A percentile compares a stretch with the other conserved stretches of the same genome.
Conservation (phyloP, 2,329 filamentous ascomycete species). For the Onygenales sp. region DNA sequence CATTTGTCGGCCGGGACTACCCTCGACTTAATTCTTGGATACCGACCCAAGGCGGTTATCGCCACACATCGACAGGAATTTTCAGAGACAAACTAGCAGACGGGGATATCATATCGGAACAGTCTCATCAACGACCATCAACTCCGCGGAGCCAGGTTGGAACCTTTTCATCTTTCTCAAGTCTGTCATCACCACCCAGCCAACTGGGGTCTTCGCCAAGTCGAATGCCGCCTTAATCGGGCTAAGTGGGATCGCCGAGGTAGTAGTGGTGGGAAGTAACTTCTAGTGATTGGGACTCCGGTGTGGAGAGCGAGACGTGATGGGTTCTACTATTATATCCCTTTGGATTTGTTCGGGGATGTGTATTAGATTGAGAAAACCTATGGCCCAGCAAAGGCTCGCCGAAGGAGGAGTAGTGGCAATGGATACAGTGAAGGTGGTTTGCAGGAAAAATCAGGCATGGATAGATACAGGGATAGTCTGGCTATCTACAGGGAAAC, state of each 20-base stretch:
- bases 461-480: too few relatives aligned
- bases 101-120: background rate
- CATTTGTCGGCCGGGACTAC: background rate
- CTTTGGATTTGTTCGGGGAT: background rate
- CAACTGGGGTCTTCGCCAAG: background rate
- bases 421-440: background rate
- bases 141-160: background rate
- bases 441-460: too few relatives aligned
- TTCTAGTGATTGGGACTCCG: background rate
- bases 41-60: background rate
- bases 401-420: background rate
- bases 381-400: background rate
- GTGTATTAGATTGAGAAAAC: background rate
- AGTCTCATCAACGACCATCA: background rate
- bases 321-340: background rate
- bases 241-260: background rate
- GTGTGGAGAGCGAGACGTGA: background rate
- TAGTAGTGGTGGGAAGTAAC: background rate
- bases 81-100: background rate
- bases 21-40: constrained; percentile 1
- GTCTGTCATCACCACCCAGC: background rate
- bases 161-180: background rate
- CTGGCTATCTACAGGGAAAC: too few relatives aligned
- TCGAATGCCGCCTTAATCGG: background rate
- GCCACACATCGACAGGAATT: background rate